phyloP scores from a whole-genome alignment of 2,329 filamentous ascomycete genomes.

The Sarocladiaceae sp. region DNA sequence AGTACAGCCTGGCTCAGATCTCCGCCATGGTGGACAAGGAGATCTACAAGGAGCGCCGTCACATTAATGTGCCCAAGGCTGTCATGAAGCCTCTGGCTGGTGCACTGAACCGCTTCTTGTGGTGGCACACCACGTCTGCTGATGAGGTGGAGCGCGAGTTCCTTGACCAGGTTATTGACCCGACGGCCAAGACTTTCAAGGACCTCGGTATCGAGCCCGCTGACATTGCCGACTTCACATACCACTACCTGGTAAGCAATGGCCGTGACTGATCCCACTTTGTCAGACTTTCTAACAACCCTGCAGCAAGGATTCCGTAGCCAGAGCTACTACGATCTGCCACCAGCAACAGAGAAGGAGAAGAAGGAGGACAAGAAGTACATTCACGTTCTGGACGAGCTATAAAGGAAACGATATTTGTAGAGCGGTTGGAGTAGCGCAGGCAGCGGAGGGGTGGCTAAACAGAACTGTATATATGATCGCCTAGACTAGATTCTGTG shows the following conservation, averaged over 20 bases:
- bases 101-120: constrained; percentile 73
- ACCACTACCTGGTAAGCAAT: constrained; percentile 78
- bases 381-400: constrained; percentile 84
- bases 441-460: constrained; percentile 2
- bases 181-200: constrained; percentile 87
- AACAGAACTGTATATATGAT: constrained; percentile 23
- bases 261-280: neutral
- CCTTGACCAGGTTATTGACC: constrained; percentile 87
- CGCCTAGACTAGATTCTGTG: constrained; percentile 22
- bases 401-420: constrained; percentile 44
- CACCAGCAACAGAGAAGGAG: constrained; percentile 90
- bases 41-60: constrained; percentile 81
- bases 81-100: constrained; percentile 70
- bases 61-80: constrained; percentile 83
- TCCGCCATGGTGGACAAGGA: constrained; percentile 83
- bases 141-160: constrained; percentile 91
- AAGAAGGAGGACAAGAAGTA: constrained; percentile 95
- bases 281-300: constrained; percentile 22
- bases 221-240: constrained; percentile 80
- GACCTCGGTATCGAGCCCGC: constrained; percentile 86
- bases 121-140: constrained; percentile 79
- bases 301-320: constrained; percentile 82
- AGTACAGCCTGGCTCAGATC: constrained; percentile 86
- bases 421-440: constrained; percentile 11
- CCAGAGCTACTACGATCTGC: constrained; percentile 83